Base-by-base conservation (phyloP, 129 eudicot genomes). In the Rutidosis leptorrhynchoides region DNA sequence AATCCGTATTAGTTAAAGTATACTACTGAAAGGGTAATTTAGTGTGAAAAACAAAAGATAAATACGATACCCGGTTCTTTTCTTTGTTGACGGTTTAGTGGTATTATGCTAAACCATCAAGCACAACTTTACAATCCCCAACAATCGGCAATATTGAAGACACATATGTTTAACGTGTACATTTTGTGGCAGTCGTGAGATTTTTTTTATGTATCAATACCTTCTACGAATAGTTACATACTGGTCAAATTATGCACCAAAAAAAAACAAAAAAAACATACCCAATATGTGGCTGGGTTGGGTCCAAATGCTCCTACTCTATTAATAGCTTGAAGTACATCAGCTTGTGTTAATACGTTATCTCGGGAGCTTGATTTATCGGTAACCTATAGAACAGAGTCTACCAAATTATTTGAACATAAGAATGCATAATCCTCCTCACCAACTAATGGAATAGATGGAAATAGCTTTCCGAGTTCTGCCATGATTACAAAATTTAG, bases 211-310 rank as follows among this genome's bases (percentile, higher is more conserved):
- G n/a, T n/a, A n/a, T n/a, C n/a, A n/a, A n/a, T n/a, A n/a, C n/a
- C n/a, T n/a, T n/a, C n/a, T n/a, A n/a, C n/a, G n/a, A n/a, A 28
- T 16, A 28, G 11, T 2, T 16, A 37, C 25, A 8, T 35, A 35
- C 42, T 58, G 2, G 22, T 58, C 42, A 58, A 54, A 49, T 46
- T 32, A 53, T 55, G n/a, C 30, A n/a, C n/a, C n/a, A n/a, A n/a
- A n/a, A 59, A 24, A 5, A 65, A 22, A 59, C 56, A 37, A 37
- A 3, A 56, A 16, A 51, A 68, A 66, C 85, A 67, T 74, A 93
- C 99, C 99, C 99, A 93, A 67, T 93, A 93, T 74, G 96, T 86
- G 72, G 96, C 93, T 20, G 92, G 95, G 57, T 82, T 72, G 26
- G 84, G 63, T 70, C 87, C 95, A 81, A 89, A 86, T 69, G 78